Conservation (phyloP, 2,329 filamentous ascomycete genomes). For the Aspergillus sp. region DNA sequence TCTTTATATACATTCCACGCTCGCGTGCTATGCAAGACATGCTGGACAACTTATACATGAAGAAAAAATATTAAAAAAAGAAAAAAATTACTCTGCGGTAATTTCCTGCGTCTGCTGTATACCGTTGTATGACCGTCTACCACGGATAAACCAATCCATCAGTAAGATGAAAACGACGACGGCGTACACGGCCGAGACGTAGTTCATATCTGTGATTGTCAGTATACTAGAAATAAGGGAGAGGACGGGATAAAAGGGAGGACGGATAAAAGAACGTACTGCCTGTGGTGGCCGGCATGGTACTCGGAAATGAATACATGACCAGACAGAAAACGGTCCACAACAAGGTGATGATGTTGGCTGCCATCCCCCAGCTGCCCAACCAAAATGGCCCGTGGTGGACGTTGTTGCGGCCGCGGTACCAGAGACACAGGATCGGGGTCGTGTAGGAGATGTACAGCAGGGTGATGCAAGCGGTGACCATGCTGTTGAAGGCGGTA, state of each 20-base stretch:
- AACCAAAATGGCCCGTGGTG: slow-evolving; percentile 43
- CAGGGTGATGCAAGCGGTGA: slow-evolving; percentile 40
- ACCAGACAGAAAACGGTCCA: slow-evolving; percentile 40
- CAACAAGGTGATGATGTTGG: slow-evolving; percentile 35
- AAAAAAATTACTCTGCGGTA: neutral
- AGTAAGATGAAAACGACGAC: slow-evolving; percentile 28
- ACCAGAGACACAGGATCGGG: slow-evolving; percentile 40
- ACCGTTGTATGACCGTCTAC: slow-evolving; percentile 21
- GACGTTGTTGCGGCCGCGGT: slow-evolving; percentile 39
- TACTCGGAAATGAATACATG: slow-evolving; percentile 33
- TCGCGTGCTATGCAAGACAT: too few species aligned
- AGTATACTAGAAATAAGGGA: neutral
- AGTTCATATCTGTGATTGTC: slow-evolving; percentile 32
- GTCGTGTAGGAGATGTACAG: slow-evolving; percentile 44
- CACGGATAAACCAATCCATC: slow-evolving; percentile 29
- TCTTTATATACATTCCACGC: too few species aligned
- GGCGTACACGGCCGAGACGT: slow-evolving; percentile 31
- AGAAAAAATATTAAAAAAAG: neutral
- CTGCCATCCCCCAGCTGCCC: slow-evolving; percentile 34
- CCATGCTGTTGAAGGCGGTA: slow-evolving; percentile 38
- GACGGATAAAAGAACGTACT: slow-evolving; percentile 21
- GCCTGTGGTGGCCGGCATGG: slow-evolving; percentile 24
- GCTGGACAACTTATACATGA: too few species aligned
- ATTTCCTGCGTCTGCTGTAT: slow-evolving; percentile 2
- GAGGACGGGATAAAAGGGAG: too few species aligned